These are phyloP conservation scores for Albugo candida DNA, from an alignment of 352 stramenopile genomes.

Conservation along the genomic window DNA sequence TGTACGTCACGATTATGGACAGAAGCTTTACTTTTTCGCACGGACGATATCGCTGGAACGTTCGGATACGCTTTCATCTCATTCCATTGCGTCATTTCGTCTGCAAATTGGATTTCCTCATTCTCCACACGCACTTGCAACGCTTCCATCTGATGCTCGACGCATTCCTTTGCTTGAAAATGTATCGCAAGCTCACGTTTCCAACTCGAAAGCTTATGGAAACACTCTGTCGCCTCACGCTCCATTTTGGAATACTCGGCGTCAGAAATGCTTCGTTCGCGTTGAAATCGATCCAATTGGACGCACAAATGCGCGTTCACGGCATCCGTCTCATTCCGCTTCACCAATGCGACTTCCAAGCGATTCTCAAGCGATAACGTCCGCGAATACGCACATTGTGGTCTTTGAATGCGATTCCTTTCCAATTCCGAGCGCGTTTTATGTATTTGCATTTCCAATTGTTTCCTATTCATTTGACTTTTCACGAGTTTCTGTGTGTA, in stretches of 20 bases:
- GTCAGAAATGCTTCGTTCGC: conserved; percentile 59
- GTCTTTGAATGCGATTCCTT: too few relatives aligned
- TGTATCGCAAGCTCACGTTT: conserved; percentile 21
- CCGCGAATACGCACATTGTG: too few relatives aligned
- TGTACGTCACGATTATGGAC: too few relatives aligned
- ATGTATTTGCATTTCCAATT: too few relatives aligned
- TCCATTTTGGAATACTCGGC: conserved; percentile 75
- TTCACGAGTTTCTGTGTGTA: too few relatives aligned
- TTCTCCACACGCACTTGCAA: conserved; percentile 25
- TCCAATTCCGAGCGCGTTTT: too few relatives aligned
- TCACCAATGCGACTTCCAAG: conserved; percentile 52
- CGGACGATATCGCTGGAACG: conserved; percentile 31
- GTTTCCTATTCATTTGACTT: too few relatives aligned
- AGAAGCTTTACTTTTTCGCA: conserved; percentile 30
- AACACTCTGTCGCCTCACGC: conserved; percentile 34
- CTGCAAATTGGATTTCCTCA: conserved; percentile 38
- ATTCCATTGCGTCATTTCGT: conserved; percentile 42
- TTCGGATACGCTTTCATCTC: conserved; percentile 18
- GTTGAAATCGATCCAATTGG: conserved; percentile 45
- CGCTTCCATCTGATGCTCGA: conserved; percentile 23
- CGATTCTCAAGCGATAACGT: conserved; percentile 27
- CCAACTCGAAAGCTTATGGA: conserved; percentile 23
- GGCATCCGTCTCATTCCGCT: conserved; percentile 66
- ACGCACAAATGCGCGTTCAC: conserved; percentile 55
- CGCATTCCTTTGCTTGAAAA: conserved; percentile 20